Conservation (phyloP, 1,139 yeast genomes). For the Casaregolazyma suthepensis region DNA sequence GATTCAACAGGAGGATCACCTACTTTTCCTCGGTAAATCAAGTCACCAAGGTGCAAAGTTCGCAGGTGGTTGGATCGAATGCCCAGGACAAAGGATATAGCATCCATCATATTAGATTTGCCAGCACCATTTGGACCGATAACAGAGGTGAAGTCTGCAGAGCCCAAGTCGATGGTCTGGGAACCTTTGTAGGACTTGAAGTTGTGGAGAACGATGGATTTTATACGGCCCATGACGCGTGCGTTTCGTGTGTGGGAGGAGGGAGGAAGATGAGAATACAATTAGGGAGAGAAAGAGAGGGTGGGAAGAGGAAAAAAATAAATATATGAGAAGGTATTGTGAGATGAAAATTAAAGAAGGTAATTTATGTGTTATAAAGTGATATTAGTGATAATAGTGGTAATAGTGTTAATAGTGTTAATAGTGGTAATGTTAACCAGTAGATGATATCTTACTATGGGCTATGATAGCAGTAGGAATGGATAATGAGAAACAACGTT, state of each 20-base stretch:
- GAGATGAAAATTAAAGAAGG: too few relatives aligned
- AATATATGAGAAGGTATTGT: too few relatives aligned
- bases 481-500: too few relatives aligned
- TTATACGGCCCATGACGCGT: conserved; percentile 25
- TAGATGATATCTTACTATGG: too few relatives aligned
- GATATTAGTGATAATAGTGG: too few relatives aligned
- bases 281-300: too few relatives aligned
- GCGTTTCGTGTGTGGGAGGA: not conserved
- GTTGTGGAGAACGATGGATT: conserved; percentile 48
- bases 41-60: conserved; percentile 64
- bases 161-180: conserved; percentile 72
- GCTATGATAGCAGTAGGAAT: too few relatives aligned
- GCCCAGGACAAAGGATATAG: conserved; percentile 92
- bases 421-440: too few relatives aligned
- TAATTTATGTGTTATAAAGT: too few relatives aligned
- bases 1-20: conserved; percentile 25
- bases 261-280: too few relatives aligned
- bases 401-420: too few relatives aligned
- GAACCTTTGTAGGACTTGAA: conserved; percentile 87
- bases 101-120: conserved; percentile 97
- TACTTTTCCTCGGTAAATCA: conserved; percentile 69
- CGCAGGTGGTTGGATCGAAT: conserved; percentile 72
- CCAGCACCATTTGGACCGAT: conserved; percentile 99
- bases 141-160: conserved; percentile 74
- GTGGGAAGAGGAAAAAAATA: not conserved